Percentiles rank a stretch among this genome's conserved stretches.
These are phyloP conservation scores for Verticillium klebahnii DNA, from an alignment of 2,329 filamentous ascomycete species.

Conservation along the genomic window DNA sequence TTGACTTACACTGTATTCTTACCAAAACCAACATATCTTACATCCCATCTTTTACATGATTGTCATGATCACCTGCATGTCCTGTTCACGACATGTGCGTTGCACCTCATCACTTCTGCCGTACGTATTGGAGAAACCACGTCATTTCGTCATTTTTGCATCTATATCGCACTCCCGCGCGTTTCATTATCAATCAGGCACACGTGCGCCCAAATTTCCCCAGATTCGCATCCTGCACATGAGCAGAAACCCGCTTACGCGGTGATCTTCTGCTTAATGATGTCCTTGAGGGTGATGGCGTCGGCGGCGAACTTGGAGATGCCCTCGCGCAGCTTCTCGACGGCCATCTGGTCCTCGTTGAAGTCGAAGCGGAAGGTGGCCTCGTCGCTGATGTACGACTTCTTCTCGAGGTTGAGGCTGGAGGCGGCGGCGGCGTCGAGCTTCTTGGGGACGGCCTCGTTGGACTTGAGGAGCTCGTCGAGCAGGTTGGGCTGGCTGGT, in stretches of 20 bases:
- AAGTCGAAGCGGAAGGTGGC: constrained; percentile 94
- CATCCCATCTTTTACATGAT: not conserved
- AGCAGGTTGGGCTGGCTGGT: constrained; percentile 73
- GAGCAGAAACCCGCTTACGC: constrained; percentile 26
- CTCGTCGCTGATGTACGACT: constrained; percentile 87
- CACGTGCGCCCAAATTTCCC: not conserved
- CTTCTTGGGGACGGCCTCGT: constrained; percentile 82
- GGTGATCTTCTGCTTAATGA: constrained; percentile 79
- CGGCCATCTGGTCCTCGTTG: constrained; percentile 99
- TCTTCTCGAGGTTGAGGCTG: constrained; percentile 76
- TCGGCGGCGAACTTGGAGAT: constrained; percentile 99
- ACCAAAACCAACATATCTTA: not conserved
- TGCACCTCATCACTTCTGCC: not conserved
- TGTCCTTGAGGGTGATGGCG: constrained; percentile 86
- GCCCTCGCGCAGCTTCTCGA: constrained; percentile 98
- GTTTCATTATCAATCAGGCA: not conserved
- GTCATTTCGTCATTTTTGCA: not conserved
- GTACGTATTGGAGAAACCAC: not conserved
- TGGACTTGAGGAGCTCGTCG: constrained; percentile 87
- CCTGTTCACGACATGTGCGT: no score
- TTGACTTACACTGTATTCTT: not conserved
- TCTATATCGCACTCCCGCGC: not conserved
- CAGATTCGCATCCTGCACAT: not conserved
- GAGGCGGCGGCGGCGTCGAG: constrained; percentile 66
- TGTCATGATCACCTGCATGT: not conserved